Percentiles rank a stretch among this genome's conserved stretches.
Evolutionary conservation across 495 filamentous ascomycete genomes (phyloP).

Genomic region (Paragyromitra xinjiangensis): DNA sequence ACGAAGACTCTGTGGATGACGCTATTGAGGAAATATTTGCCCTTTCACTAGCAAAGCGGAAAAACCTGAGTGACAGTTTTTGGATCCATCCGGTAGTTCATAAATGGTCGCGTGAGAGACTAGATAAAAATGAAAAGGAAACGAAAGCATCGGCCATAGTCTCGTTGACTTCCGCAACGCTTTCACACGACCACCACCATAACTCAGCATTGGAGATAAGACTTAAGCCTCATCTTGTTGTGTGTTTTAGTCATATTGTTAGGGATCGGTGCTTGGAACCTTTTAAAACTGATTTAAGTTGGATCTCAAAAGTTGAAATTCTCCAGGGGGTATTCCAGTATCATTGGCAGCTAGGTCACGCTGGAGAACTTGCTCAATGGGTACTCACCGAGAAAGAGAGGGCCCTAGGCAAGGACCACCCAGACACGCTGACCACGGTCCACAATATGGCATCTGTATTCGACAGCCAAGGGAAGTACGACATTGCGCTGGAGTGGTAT

Average conservation of each 20-base stretch:
- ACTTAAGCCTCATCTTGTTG: constrained; percentile 9
- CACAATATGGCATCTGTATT: too few relatives aligned
- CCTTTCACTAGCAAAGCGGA: constrained; percentile 28
- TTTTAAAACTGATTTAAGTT: neutral
- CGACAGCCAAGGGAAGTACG: neutral
- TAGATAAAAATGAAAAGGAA: neutral
- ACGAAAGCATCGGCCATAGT: neutral
- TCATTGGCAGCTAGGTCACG: neutral
- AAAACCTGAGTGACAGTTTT: neutral
- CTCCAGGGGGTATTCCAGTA: neutral
- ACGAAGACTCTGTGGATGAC: constrained; percentile 13
- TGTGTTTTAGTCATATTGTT: constrained; percentile 8
- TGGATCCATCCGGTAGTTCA: constrained; percentile 42
- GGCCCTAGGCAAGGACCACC: constrained; percentile 4
- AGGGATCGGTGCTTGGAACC: neutral
- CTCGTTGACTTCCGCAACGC: neutral
- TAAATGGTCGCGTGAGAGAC: constrained; percentile 23
- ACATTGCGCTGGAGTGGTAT: neutral
- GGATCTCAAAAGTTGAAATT: neutral
- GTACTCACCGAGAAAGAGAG: neutral
- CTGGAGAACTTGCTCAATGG: neutral
- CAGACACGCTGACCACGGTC: neutral
- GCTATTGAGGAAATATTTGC: constrained; percentile 24
- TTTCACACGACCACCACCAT: neutral
- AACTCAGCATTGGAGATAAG: neutral